A percentile compares a stretch with the other conserved stretches of the same genome.
Conservation (phyloP, 257 asterid genomes). For the Ilex aquifolium region DNA sequence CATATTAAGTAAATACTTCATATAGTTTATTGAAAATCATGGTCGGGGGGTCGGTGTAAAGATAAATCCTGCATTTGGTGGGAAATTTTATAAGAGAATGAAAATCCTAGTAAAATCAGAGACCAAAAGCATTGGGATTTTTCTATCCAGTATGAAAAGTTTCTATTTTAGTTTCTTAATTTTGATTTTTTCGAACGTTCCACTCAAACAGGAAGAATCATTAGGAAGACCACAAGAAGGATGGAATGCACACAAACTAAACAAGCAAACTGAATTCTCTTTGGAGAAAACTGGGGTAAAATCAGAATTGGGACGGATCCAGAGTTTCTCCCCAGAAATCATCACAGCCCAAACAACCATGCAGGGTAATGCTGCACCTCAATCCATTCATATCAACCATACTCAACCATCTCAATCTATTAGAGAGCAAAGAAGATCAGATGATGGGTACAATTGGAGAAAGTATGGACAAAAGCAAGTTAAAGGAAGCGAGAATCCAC, state of each 20-base stretch:
- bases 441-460: slow-evolving; percentile 88
- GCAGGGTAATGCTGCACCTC: slow-evolving; percentile 23
- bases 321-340: slow-evolving; percentile 19
- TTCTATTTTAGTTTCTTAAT: no score
- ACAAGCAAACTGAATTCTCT: slow-evolving; percentile 27
- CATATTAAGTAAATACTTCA: no score
- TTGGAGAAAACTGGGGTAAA: slow-evolving; percentile 11
- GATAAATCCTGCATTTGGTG: no score
- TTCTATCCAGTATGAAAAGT: no score
- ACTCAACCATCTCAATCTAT: slow-evolving; percentile 38
- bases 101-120: no score
- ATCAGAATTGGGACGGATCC: slow-evolving; percentile 27
- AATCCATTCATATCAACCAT: slow-evolving; percentile 11
- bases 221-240: slow-evolving; percentile 27
- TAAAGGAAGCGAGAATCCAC: slow-evolving; percentile 85
- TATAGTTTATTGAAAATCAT: no score
- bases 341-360: slow-evolving; percentile 24
- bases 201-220: slow-evolving; percentile 39
- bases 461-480: slow-evolving; percentile 86
- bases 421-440: slow-evolving; percentile 68
- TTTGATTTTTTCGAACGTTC: not conserved
- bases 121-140: no score
- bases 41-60: no score
- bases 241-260: slow-evolving; percentile 18
- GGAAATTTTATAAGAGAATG: no score